Evolutionary conservation across 2,329 filamentous ascomycete genomes (phyloP), one percentile per base, ranked within the genome.

Genomic region (Orbilia javanica): DNA sequence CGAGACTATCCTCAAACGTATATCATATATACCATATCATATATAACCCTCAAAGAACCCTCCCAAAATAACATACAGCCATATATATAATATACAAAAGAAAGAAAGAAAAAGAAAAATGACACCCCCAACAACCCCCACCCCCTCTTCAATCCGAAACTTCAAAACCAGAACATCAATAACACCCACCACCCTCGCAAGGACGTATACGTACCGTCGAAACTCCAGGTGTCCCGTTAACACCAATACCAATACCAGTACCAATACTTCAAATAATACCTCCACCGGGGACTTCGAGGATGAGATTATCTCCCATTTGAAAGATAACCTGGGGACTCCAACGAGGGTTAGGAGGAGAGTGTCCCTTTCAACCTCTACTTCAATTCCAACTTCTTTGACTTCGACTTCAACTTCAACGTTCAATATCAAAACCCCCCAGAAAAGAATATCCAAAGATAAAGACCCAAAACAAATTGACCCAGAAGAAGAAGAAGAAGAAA

Each of bases 131-230:
- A 44, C 18, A 44, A 67, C 70, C 3, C 70, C 70, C 6, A 62
- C 36, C 1, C 44, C 62, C 11, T 39, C 62, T n/a, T 66, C 63
- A 11, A 67, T 67, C 42, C 62, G 62, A 22, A 39, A 53, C 36
- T 74, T 67, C 42, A 11, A 27, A 10, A 13, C 1, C 10, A 20
- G 53, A 52, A 67, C 62, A 7, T 36, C 22, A 29, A 20, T 53
- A 1, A 53, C 63, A 1, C 27, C 60, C 0, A 22, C 13, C 7
- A 39, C 27, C 0, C 60, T 67, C 25, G 62, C 57, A 20, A 25
- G 15, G 5, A 50, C 70, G 0, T 67, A 74, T 11, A 50, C 70
- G 0, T 67, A 74, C 25, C 50, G 70, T 31, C 62, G 70, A 15
- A 67, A 67, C 44, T 74, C 70, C n/a, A 22, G 34, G 15, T 60